These are phyloP conservation scores for Erythrobasidium hasegawianum DNA, from an alignment of 1,284 basidiomycete species.

Conservation along the genomic window DNA sequence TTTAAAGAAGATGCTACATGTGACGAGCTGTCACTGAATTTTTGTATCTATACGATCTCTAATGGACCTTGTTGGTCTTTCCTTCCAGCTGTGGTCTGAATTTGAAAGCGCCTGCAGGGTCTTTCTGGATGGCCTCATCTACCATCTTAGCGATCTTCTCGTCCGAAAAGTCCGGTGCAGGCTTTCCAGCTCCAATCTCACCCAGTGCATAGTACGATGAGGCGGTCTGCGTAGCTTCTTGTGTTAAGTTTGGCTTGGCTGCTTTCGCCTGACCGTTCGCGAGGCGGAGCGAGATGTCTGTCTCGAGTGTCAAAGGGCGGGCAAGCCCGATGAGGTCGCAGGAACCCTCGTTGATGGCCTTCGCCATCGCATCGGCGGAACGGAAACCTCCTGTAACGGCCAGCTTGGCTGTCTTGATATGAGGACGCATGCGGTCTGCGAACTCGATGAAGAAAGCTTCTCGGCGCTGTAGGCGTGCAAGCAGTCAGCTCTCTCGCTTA, in stretches of 20 bases:
- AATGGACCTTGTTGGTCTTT: conserved; percentile 40
- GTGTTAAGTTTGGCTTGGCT: conserved; percentile 15
- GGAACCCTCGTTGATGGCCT: conserved; percentile 41
- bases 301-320: conserved; percentile 54
- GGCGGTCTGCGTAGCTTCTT: conserved; percentile 24
- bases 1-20: too few relatives aligned
- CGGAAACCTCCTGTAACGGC: conserved; percentile 56
- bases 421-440: conserved; percentile 51
- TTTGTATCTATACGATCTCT: too few relatives aligned
- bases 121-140: conserved; percentile 28
- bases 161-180: conserved; percentile 32
- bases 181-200: conserved; percentile 24
- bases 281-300: conserved; percentile 52
- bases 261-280: conserved; percentile 38
- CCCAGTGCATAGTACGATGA: conserved; percentile 34
- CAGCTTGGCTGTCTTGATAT: conserved; percentile 50
- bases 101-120: conserved; percentile 31
- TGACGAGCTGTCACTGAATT: too few relatives aligned
- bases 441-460: conserved; percentile 54
- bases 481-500: too few relatives aligned
- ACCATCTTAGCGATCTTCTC: conserved; percentile 29
- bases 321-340: conserved; percentile 53
- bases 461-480: conserved; percentile 43
- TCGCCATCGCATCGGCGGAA: conserved; percentile 52
- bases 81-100: conserved; percentile 32